phyloP scores from a whole-genome alignment of 129 eudicot genomes.

The Calendula officinalis region DNA sequence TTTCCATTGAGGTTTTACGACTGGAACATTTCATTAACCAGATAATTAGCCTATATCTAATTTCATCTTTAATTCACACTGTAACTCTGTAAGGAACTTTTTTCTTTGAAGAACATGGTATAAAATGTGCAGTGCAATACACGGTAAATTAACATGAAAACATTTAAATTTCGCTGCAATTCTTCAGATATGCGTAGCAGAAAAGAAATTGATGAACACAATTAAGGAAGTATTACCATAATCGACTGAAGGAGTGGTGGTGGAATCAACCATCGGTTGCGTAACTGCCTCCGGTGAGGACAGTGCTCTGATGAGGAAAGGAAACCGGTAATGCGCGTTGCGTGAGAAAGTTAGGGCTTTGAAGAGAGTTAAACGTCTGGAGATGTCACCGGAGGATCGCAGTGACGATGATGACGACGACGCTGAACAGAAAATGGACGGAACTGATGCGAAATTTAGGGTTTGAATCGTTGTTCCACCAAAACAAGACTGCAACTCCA shows the following conservation, averaged over 20 bases:
- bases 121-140: too few relatives aligned
- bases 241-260: neutral
- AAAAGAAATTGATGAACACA: neutral
- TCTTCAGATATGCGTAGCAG: neutral
- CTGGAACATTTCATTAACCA: slow-evolving; percentile 26
- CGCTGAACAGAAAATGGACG: slow-evolving; percentile 8
- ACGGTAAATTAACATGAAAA: too few relatives aligned
- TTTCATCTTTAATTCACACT: neutral
- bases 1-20: slow-evolving; percentile 75
- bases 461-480: slow-evolving; percentile 46
- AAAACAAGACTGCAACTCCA: slow-evolving; percentile 42
- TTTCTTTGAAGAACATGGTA: too few relatives aligned
- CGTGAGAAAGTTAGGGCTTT: slow-evolving; percentile 34
- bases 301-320: slow-evolving; percentile 37
- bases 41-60: neutral
- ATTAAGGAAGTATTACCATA: neutral
- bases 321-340: slow-evolving; percentile 25
- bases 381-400: slow-evolving; percentile 26
- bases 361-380: slow-evolving; percentile 32
- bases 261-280: slow-evolving; percentile 25
- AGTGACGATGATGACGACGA: slow-evolving; percentile 22
- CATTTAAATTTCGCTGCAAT: too few relatives aligned
- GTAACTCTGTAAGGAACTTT: too few relatives aligned
- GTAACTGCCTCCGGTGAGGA: slow-evolving; percentile 34
- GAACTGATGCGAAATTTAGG: slow-evolving; percentile 50